A percentile compares a stretch with the other conserved stretches of the same genome.
Conservation (phyloP, 2,329 filamentous ascomycete genomes). For the Akanthomyces dipterigenus region DNA sequence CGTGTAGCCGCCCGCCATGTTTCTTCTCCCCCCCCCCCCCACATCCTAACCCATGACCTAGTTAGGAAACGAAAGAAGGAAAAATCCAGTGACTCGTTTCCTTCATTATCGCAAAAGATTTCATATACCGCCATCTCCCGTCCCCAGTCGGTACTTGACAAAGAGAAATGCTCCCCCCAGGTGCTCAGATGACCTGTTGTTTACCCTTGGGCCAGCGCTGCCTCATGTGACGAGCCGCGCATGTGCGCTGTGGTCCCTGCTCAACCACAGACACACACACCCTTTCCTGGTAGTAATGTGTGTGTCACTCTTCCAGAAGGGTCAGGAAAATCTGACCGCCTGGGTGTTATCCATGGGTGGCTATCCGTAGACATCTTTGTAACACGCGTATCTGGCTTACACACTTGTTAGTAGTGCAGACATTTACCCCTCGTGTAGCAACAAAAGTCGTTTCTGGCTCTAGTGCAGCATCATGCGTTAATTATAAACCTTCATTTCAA, state of each 20-base stretch:
- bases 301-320: background rate
- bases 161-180: no score
- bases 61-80: background rate
- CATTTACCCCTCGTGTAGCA: background rate
- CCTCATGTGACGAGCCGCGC: conserved; percentile 2
- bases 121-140: no score
- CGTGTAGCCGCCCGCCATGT: background rate
- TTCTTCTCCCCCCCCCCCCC: background rate
- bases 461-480: background rate
- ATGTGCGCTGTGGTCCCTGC: background rate
- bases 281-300: background rate
- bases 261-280: background rate
- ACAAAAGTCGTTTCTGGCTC: background rate
- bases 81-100: background rate
- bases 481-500: background rate
- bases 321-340: background rate
- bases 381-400: background rate
- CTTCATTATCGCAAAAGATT: no score
- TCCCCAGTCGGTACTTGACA: background rate
- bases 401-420: background rate
- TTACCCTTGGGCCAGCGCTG: background rate
- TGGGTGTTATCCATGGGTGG: background rate
- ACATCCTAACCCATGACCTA: background rate
- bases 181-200: background rate
- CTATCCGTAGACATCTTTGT: background rate